Percentiles rank a stretch among this genome's conserved stretches.
Evolutionary conservation across 192 early-diverging fungal genomes (phyloP).

Genomic region (Hyaloraphidium curvatum): DNA sequence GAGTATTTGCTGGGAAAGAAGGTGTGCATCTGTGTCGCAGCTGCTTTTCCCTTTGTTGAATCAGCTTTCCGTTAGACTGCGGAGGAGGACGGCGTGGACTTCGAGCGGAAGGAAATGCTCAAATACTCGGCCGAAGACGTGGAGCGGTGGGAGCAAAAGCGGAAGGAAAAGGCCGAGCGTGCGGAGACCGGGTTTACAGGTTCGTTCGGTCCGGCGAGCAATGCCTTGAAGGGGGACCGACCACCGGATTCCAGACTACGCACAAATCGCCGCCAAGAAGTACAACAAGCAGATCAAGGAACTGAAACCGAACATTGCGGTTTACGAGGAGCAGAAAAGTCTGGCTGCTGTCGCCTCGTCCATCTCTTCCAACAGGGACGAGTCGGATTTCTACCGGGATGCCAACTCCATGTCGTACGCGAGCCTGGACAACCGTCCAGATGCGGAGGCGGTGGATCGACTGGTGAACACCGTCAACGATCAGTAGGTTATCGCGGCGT

Average conservation of each 20-base stretch:
- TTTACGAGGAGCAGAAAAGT: conserved; percentile 49
- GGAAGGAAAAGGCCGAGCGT: conserved; percentile 39
- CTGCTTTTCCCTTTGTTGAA: no score
- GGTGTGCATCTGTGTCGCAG: no score
- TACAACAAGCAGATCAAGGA: conserved; percentile 60
- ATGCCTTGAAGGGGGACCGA: no score
- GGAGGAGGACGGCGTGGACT: conserved; percentile 54
- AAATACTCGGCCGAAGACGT: conserved; percentile 72
- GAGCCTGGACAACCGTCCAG: conserved; percentile 31
- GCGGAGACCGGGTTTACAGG: conserved; percentile 67
- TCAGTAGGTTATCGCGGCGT: conserved; percentile 28
- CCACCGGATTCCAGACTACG: conserved; percentile 46
- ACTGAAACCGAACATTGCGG: conserved; percentile 62
- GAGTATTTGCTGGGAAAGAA: no score
- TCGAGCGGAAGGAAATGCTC: conserved; percentile 63
- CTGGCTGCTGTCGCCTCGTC: conserved; percentile 15
- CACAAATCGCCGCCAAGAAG: conserved; percentile 70
- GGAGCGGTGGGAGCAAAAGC: conserved; percentile 64
- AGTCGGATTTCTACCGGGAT: conserved; percentile 32
- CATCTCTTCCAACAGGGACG: conserved; percentile 5
- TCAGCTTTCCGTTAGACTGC: no score
- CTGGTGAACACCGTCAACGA: conserved; percentile 51
- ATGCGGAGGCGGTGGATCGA: conserved; percentile 39
- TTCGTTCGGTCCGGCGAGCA: conserved; percentile 5
- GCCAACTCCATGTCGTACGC: conserved; percentile 51